Base-by-base conservation (phyloP, 2,329 filamentous ascomycete genomes). In the Alternaria novae-zelandiae region DNA sequence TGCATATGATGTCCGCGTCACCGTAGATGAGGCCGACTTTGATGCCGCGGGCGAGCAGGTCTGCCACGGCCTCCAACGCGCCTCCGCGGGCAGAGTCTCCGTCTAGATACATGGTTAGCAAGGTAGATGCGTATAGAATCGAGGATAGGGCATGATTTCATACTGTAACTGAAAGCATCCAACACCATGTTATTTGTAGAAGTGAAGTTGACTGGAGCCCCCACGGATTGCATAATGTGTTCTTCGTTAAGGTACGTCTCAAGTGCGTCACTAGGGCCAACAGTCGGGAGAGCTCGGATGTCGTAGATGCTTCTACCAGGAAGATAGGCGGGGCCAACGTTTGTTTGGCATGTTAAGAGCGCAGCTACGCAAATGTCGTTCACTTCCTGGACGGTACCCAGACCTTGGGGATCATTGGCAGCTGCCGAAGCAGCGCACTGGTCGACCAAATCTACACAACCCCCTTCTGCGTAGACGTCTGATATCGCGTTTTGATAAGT, bases 1-100 rank as follows among this genome's bases (percentile, higher is more conserved):
- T 87, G 77, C 84, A 85, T 67, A 83, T 83, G 77, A 83, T 86
- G 74, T 82, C 86, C 60, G 85, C 84, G 68, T 90, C 88, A 12
- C 88, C 88, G 75, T 95, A 92, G 59, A 94, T 86, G 63, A 96
- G 81, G 6, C 90, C 90, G 15, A 96, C 86, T 11, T 74, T 81
- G 28, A 85, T 75, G 32, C 82, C 82, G 4, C 73, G 72, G 53
- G 70, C 69, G 20, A 86, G 76, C 10, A 86, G 72, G 15, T 74
- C 75, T 8, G 80, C 81, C 10, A 85, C 68, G 54, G 82, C 81
- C 5, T 79, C 66, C 20, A 82, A 67, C 46, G 80, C 76, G 2
- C 75, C 77, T 15, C 78, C 80, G 21, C 83, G 80, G 59, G 82
- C 78, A 13, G 79, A 75, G 64, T 86, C 84, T 44, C 84, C 84